Evolutionary conservation across 371 early-diverging fungal genomes (phyloP), one percentile per base, ranked within the genome.

Genomic region (Mortierella sp.): DNA sequence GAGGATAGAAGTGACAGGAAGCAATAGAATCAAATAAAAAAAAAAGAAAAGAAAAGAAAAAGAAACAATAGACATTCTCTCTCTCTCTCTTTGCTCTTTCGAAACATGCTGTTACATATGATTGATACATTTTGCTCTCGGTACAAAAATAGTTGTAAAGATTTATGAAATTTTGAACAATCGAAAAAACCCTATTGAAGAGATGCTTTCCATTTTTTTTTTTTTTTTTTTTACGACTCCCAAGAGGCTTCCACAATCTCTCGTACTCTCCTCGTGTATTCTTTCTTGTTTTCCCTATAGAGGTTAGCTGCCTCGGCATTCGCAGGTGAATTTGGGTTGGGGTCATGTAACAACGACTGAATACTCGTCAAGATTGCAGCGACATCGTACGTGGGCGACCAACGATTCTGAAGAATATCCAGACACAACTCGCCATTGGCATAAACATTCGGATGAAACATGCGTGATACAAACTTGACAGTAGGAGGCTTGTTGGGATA

Each of bases 381-480:
- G 4, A 99, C 97, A 83, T 98, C 98, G 81, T 98, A 98, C 0
- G 97, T 97, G 5, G 99, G 98, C 48, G 93, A 94, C 97, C 99
- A 99, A 68, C 98, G 91, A 85, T 98, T 99, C 85, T 99, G 99
- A 72, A 99, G 86, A 84, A 99, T 99, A 86, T 99, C 99, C 67
- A 99, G 85, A 84, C 99, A 99, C 45, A 99, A 88, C 80, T 99
- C 98, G 7, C 99, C 99, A 85, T 95, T 97, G 63, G 96, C 96
- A 83, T 99, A 99, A 13, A 97, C 98, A 84, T 99, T 99, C 3
- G 99, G 99, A 85, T 99, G 99, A 87, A 98, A 99, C 96, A 99
- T 99, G 72, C 94, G 93, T 33, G 96, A 93, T 36, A 97, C 92
- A 86, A 99, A 99, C 84, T 94, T 94, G 33, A 99, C 98, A 65